Conservation (phyloP, 2,329 filamentous ascomycete genomes). For the Aspergillus hortae region DNA sequence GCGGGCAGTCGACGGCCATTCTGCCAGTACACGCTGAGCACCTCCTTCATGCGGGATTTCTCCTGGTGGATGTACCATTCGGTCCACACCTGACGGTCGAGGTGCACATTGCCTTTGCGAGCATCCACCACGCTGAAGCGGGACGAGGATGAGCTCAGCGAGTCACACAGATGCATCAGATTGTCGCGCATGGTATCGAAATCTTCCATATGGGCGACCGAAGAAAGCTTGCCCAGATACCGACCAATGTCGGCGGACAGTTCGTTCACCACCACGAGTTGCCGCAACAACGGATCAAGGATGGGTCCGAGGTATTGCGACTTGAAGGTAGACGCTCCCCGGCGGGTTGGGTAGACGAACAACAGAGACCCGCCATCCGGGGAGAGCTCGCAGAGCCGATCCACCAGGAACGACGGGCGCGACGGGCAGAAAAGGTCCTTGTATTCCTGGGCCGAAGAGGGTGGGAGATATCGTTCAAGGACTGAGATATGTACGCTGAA, state of each 20-base stretch:
- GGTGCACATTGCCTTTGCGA: constrained; percentile 47
- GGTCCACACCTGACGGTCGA: constrained; percentile 55
- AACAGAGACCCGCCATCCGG: constrained; percentile 55
- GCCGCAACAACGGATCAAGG: constrained; percentile 58
- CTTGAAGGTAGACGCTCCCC: constrained; percentile 57
- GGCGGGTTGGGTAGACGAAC: constrained; percentile 60
- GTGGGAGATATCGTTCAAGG: constrained; percentile 64
- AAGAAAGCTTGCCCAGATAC: constrained; percentile 52
- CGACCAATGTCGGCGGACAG: constrained; percentile 56
- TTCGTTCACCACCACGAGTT: constrained; percentile 56
- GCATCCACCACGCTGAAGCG: constrained; percentile 49
- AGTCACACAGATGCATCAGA: constrained; percentile 38
- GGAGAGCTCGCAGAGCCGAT: constrained; percentile 59
- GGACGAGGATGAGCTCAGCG: constrained; percentile 34
- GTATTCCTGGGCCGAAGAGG: constrained; percentile 57
- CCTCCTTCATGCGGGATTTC: constrained; percentile 55
- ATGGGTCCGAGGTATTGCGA: constrained; percentile 58
- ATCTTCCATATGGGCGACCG: constrained; percentile 53
- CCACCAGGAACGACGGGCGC: constrained; percentile 56
- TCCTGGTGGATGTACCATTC: constrained; percentile 66
- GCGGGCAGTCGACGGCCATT: constrained; percentile 34
- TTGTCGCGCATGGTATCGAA: constrained; percentile 49
- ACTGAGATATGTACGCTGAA: constrained; percentile 59
- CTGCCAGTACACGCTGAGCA: constrained; percentile 42
- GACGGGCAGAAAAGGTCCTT: constrained; percentile 54